These are phyloP conservation scores for Hemerocallis citrina DNA, from an alignment of 106 monocot genomes.

Conservation along the genomic window DNA sequence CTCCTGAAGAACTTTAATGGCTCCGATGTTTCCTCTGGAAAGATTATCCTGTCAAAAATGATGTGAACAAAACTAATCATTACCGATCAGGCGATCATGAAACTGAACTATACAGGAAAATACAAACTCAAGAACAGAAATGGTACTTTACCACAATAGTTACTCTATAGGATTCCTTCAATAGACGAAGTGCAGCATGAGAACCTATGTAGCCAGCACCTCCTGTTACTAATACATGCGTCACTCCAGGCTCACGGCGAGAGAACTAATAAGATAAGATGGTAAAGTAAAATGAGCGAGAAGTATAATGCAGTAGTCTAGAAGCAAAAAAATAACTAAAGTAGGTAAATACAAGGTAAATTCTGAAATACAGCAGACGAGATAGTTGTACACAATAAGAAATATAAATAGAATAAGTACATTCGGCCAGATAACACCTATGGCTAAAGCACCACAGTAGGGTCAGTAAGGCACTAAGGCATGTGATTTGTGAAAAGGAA, in stretches of 20 bases:
- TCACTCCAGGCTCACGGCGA: conserved; percentile 43
- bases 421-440: too few relatives aligned
- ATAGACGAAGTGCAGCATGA: conserved; percentile 65
- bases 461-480: too few relatives aligned
- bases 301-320: too few relatives aligned
- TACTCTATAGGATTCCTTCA: conserved; percentile 59
- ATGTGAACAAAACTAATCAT: neutral
- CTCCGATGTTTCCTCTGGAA: conserved; percentile 71
- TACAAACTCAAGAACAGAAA: neutral
- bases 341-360: too few relatives aligned
- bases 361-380: too few relatives aligned
- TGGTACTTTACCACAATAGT: conserved; percentile 54
- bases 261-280: conserved; percentile 50
- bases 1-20: conserved; percentile 60
- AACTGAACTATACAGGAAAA: too few relatives aligned
- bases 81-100: neutral
- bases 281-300: too few relatives aligned
- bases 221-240: conserved; percentile 64
- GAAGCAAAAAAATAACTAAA: too few relatives aligned
- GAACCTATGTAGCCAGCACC: conserved; percentile 78
- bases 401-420: too few relatives aligned
- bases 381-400: too few relatives aligned
- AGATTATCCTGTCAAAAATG: conserved; percentile 47
- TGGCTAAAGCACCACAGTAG: too few relatives aligned
- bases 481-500: too few relatives aligned